Base-by-base conservation (phyloP, 371 early-diverging fungal genomes). In the Circinella umbellata region DNA sequence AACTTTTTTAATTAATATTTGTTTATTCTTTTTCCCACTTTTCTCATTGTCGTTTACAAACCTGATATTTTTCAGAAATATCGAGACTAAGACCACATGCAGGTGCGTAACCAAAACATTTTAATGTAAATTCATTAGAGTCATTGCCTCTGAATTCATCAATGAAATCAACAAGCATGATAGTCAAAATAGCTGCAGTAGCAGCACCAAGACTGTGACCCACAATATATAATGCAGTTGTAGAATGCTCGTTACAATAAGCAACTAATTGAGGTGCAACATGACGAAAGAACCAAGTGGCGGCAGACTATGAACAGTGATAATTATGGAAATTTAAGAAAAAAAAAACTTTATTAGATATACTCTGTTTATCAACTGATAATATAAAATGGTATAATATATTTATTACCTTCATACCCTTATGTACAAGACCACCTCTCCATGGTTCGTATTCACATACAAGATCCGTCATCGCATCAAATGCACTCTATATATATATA, bases 151-250 rank as follows among this genome's bases (percentile, higher is more conserved):
- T 76, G 55, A 89, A 85, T 68, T 88, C 88, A 37, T 87, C 80
- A 6, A 88, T 80, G 51, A 87, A 86, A 55, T 91, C 89, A 15
- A 82, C 75, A 9, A 95, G 66, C 87, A 95, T 91, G 67, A 95
- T 91, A 0, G 93, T 91, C 69, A 94, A 69, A 10, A 95, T 78
- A 6, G 94, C 85, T 0, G 94, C 94, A 0, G 94, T 90, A 4
- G 90, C 89, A 2, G 86, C 95, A n/a, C 95, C 95, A 7, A 95
- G 76, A 64, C 93, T 93, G 64, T 95, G 95, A 0, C 95, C 95
- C 4, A 92, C 90, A 72, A 95, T 88, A 64, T 86, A 80, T n/a
- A 91, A 75, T 0, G 82, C 81, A 2, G 82, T 79, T 1, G 89
- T 80, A 13, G 91, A 80, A 66, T 91, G 89, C 37, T 89, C 85